phyloP scores from a whole-genome alignment of 2,329 filamentous ascomycete species.

The Berkeleyomyces basicola region DNA sequence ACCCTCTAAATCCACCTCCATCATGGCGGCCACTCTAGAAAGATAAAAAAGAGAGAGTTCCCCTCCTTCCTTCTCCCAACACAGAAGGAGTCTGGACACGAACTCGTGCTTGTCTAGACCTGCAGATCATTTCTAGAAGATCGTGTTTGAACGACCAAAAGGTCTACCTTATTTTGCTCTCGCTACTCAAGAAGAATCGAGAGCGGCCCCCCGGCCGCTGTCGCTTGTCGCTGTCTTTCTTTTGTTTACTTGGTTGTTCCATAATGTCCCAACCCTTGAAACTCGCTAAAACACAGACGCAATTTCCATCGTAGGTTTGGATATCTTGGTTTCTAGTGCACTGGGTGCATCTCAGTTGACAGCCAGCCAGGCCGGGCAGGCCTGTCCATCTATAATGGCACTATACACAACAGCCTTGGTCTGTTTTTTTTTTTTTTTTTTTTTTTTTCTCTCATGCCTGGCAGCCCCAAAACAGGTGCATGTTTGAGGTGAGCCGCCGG shows the following conservation, averaged over 20 bases:
- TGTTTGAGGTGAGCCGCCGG: not conserved
- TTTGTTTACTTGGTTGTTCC: conserved; percentile 2
- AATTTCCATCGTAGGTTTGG: conserved; percentile 22
- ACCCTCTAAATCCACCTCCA: not conserved
- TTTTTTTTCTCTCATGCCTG: not conserved
- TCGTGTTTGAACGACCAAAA: not conserved
- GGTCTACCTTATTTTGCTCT: not conserved
- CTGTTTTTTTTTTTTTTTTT: not conserved
- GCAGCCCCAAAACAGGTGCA: not conserved
- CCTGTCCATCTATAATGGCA: too few species aligned
- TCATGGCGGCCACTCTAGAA: not conserved
- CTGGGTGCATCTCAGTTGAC: conserved; percentile 20
- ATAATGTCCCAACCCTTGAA: conserved; percentile 27
- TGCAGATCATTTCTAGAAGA: conserved; percentile 2
- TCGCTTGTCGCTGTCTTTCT: not conserved
- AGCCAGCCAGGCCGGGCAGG: not conserved
- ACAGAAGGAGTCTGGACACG: not conserved
- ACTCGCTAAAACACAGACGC: conserved; percentile 32
- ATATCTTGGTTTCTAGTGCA: not conserved
- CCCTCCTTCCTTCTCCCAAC: not conserved
- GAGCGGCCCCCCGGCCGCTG: not conserved
- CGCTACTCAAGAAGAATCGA: not conserved
- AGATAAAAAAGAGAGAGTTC: not conserved
- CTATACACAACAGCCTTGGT: not conserved
- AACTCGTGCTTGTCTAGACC: not conserved